Conservation (phyloP, 495 filamentous ascomycete species). For the Talaromyces adpressus region DNA sequence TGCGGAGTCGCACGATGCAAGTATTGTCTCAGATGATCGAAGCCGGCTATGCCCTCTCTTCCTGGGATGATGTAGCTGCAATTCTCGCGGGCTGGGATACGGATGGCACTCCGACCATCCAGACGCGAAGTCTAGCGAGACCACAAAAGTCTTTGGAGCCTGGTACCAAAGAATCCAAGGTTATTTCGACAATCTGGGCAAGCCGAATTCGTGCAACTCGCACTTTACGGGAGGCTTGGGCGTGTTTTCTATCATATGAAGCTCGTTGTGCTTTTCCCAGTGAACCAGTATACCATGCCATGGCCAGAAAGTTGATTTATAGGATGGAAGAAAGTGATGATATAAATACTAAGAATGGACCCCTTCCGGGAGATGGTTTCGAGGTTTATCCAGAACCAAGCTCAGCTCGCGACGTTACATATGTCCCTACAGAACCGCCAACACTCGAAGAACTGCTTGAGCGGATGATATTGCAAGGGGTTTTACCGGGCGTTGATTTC, state of each 20-base stretch:
- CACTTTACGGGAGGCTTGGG: conserved; percentile 67
- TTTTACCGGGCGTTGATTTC: conserved; percentile 35
- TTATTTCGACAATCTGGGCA: conserved; percentile 41
- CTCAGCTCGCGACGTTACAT: conserved; percentile 51
- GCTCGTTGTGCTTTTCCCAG: conserved; percentile 25
- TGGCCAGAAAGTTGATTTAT: conserved; percentile 53
- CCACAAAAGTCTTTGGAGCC: conserved; percentile 17
- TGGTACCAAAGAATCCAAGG: conserved; percentile 8
- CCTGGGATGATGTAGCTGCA: conserved; percentile 50
- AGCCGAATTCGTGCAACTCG: conserved; percentile 59
- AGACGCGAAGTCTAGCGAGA: conserved; percentile 42
- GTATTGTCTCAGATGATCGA: conserved; percentile 53
- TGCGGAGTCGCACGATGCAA: conserved; percentile 49
- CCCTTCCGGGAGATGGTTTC: conserved; percentile 53
- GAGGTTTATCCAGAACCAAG: conserved; percentile 50
- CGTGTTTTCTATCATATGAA: conserved; percentile 53
- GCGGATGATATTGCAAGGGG: conserved; percentile 42
- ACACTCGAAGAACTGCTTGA: conserved; percentile 44
- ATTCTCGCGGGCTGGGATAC: conserved; percentile 63
- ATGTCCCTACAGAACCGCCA: conserved; percentile 50
- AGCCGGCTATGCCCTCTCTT: conserved; percentile 49
- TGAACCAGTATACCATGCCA: conserved; percentile 45
- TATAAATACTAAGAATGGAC: conserved; percentile 15
- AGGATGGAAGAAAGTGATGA: conserved; percentile 22
- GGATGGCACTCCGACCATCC: conserved; percentile 62